Evolutionary conservation across 2,329 filamentous ascomycete genomes (phyloP).

Genomic region (Rosellinia necatrix): DNA sequence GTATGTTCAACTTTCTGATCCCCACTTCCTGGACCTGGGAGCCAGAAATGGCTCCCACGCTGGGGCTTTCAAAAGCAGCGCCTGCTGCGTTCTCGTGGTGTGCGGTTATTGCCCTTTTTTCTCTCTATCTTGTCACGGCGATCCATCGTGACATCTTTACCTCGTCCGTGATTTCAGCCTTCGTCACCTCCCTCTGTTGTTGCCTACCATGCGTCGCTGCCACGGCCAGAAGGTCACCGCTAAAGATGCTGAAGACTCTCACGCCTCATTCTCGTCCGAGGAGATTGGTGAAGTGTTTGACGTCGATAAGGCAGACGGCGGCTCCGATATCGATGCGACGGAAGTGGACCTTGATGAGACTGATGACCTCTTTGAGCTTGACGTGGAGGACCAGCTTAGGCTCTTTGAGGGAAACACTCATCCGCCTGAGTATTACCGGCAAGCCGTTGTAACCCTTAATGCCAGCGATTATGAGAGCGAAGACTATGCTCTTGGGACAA

Average conservation of each 20-base stretch:
- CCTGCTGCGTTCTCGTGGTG: neutral
- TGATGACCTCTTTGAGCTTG: no score
- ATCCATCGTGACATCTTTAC: neutral
- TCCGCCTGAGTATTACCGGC: slow-evolving; percentile 27
- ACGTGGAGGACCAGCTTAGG: no score
- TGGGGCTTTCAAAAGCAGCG: neutral
- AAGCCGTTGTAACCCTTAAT: no score
- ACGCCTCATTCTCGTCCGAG: neutral
- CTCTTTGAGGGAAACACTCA: slow-evolving; percentile 29
- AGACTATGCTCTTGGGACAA: no score
- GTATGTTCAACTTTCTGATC: neutral
- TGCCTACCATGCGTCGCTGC: neutral
- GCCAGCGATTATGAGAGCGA: no score
- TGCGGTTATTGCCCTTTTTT: neutral
- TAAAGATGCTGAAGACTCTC: neutral
- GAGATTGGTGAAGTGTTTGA: neutral
- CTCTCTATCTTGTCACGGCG: neutral
- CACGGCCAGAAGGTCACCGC: neutral
- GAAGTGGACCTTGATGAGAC: neutral
- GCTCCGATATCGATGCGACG: neutral
- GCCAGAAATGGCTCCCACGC: neutral
- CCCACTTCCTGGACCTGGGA: neutral
- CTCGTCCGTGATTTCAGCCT: neutral
- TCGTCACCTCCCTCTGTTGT: no score
- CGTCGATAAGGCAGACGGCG: neutral